Evolutionary conservation across 208 protist genomes (phyloP), one percentile per base, ranked within the genome.

Genomic region (Endotrypanum monterogeii): DNA sequence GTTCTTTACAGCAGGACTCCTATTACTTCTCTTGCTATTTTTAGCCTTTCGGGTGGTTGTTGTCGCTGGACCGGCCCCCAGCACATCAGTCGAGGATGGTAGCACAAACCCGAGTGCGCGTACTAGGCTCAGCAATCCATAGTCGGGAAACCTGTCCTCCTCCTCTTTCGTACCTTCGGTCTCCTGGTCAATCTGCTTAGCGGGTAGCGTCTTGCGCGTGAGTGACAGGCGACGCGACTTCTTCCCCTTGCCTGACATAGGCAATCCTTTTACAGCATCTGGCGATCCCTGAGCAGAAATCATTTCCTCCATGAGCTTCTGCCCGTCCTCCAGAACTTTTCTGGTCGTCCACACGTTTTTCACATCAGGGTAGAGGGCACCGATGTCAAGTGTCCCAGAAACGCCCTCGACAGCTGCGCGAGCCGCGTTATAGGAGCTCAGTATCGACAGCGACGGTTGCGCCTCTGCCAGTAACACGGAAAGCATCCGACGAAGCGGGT

Each of bases 401-500:
- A 25, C 18, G 20, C 16, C 12, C 28, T n/a, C 16, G 18, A 54
- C 58, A 51, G 18, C 20, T 23, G 41, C 65, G 51, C 8, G 16
- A 6, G 35, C 57, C 25, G 11, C 35, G 48, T 12, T 20, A 35
- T 12, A n/a, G 50, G 18, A 25, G 35, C 57, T 50, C 12, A 23
- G 46, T 20, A 37, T 50, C 46, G n/a, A 62, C n/a, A 63, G 16
- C 1, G 55, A 35, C 8, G 41, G 57, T 11, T 61, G 63, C 6
- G 37, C 35, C 37, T 60, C 56, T 37, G 51, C 9, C n/a, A 55
- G 52, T n/a, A 52, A 30, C 8, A 28, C 63, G 5, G 54, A 20
- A 48, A 74, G 56, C 18, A 67, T 80, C 23, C 76, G 76, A 23
- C 76, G 76, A 52, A 80, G 70, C 32, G 76, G 76, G 62, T 80